Evolutionary conservation across 1,139 yeast genomes (phyloP), one percentile per base, ranked within the genome.

Genomic region (Blastobotrys capitulatus): DNA sequence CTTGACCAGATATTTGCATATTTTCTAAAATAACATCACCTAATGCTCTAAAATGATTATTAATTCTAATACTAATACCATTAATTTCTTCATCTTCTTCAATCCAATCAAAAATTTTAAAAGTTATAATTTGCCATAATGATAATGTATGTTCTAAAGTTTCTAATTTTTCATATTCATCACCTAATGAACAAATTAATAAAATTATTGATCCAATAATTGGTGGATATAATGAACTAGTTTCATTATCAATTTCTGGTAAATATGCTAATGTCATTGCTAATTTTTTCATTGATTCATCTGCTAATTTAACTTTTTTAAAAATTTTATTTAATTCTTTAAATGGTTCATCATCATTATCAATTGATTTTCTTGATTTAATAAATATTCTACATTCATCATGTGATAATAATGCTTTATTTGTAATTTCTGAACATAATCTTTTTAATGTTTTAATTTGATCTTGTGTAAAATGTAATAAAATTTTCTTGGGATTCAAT

Each of bases 21-120:
- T 44, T 44, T 27, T 36, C 47, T 4, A 44, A 27, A 5, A 37
- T 37, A 1, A 29, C 19, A 22, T 44, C 47, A 5, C 25, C 45
- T 6, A 32, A n/a, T 13, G 18, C 25, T 8, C 9, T 26, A 26
- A 37, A 37, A 19, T 37, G 40, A 8, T 26, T 3, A n/a, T 4
- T 2, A 9, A 37, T 29, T 29, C 32, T 29, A 3, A 3, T 16
- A 19, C 26, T 22, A 22, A 18, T 18, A 8, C 19, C 40, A 16
- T 22, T 26, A 20, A 9, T 6, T n/a, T n/a, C 13, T 37, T 26
- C 26, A 18, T n/a, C 5, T 18, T 18, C 26, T 9, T 26, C 40
- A 16, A 37, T 16, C 13, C n/a, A 22, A 10, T 19, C 22, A 20
- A 22, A 19, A 19, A 18, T 5, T 37, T 26, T 16, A 19, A 8